phyloP scores from a whole-genome alignment of 805 yeast genomes.

The Isabelozyma rhagii region DNA sequence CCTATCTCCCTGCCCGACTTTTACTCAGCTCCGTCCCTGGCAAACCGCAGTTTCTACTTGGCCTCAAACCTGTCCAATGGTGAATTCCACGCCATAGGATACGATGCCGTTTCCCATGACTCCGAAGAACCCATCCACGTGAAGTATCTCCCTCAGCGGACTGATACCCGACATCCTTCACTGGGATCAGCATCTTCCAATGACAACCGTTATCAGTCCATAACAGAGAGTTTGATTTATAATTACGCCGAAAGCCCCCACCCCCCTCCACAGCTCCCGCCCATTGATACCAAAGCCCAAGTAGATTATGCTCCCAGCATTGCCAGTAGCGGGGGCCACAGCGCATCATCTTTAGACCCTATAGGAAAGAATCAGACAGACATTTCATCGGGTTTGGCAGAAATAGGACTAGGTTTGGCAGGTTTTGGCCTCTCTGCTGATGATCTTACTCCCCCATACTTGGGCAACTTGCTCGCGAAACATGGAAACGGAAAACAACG shows the following conservation, averaged over 20 bases:
- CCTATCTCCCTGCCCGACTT: no score
- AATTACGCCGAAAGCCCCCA: not conserved
- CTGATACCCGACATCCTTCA: constrained; percentile 4
- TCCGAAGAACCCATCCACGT: constrained; percentile 30
- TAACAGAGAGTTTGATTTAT: not conserved
- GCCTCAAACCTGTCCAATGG: no score
- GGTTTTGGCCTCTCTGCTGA: constrained; percentile 27
- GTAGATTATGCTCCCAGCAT: not conserved
- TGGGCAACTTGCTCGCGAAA: not conserved
- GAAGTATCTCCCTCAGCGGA: constrained; percentile 19
- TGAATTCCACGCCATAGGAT: constrained; percentile 34
- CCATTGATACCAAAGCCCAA: not conserved
- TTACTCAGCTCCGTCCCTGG: no score
- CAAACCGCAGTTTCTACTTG: no score
- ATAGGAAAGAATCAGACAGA: constrained; percentile 1
- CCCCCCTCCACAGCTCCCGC: not conserved
- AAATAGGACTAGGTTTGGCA: constrained; percentile 23
- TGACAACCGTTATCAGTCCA: not conserved
- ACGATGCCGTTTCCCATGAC: constrained; percentile 19
- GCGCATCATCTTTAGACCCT: constrained; percentile 14
- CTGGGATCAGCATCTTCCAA: constrained; percentile 7
- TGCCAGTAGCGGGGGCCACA: constrained; percentile 3
- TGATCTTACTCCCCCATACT: constrained; percentile 21
- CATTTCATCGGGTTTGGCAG: constrained; percentile 10
- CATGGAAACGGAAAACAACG: no score